Base-by-base conservation (phyloP, 2,329 filamentous ascomycete genomes). In the Aspergillus arachidicola region DNA sequence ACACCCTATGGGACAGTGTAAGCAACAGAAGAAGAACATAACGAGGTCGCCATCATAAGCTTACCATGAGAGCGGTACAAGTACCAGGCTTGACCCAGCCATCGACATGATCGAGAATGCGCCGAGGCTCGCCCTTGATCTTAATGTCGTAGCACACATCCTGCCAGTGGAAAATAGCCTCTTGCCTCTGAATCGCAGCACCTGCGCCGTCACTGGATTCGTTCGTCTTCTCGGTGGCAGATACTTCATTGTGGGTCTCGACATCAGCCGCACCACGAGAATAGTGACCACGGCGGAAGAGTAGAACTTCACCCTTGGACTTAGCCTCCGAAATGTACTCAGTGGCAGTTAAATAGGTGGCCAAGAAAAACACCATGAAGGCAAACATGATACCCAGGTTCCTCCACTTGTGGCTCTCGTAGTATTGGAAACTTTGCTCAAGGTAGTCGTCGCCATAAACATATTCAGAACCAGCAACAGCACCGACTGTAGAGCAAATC, bases 11-110 rank as follows among this genome's bases (percentile, higher is more conserved):
- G 32, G 58, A 62, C 62, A 77, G 71, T 68, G 65, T 59, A 53
- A 34, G 16, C 4, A 28, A 14, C 69, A 69, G 75, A 73, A 78
- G 81, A 51, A 19, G 21, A 46, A 28, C 38, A 10, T 5, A n/a
- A 28, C 10, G n/a, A 53, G 6, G 23, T 11, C 23, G 26, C 12
- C 6, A 14, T 11, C 1, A 1, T 26, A 23, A 19, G 32, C 63
- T 67, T 69, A 75, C 91, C 93, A 97, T 97, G 3, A 96, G 83
- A 45, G 92, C 93, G 14, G 93, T 97, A 59, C 96, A 78, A 19
- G 92, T 96, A 64, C 94, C 94, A 3, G 94, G 94, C 78, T 96
- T 95, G 64, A 97, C 93, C 91, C 92, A 97, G 41, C 94, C 94
- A 73, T 96, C 91, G 14, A 97, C 91, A 66, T 95, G 83, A 71